Base-by-base conservation (phyloP, 768 basidiomycete genomes). In the Saitozyma sp. region DNA sequence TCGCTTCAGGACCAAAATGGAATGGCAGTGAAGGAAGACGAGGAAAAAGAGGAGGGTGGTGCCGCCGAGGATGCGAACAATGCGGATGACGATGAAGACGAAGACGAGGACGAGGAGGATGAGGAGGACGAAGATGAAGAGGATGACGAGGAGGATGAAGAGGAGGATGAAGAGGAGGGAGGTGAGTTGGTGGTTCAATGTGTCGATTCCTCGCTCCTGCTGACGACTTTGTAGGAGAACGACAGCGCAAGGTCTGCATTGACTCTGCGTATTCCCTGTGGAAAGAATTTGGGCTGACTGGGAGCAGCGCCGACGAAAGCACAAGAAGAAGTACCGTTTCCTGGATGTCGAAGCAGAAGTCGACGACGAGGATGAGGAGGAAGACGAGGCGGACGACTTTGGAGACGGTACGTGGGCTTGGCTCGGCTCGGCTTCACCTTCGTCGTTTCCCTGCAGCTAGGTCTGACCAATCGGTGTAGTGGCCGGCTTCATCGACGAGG, bases 341-440 rank as follows among this genome's bases (percentile, higher is more conserved):
- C 83, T 98, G 69, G 96, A 98, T 86, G 85, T 94, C 60, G 92
- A 95, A 81, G 93, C 92, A 58, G 92, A 92, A 77, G 94, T 95
- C 17, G 92, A 92, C 69, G 93, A 96, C 39, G 96, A 98, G 17
- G 96, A 97, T 4, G 95, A 96, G 42, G 96, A 97, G 3, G 92
- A 95, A 17, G 90, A 82, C 16, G 81, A 81, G 56, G 81, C 78
- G 41, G 81, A 82, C 45, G 80, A 81, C 52, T 77, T 74, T 62
- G 78, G 74, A 19, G 81, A 77, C 54, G 77, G 79, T 73, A 56
- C 66, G 72, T 73, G 49, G 29, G 9, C n/a, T 29, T 5, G 29
- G 29, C 29, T 29, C 29, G 29, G 29, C 29, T 29, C 29, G 29
- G 51, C 50, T 61, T 37, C 40, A 4, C 9, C 17, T n/a, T 49